phyloP scores from a whole-genome alignment of 1,284 basidiomycete genomes.

The Ganoderma multipileum region DNA sequence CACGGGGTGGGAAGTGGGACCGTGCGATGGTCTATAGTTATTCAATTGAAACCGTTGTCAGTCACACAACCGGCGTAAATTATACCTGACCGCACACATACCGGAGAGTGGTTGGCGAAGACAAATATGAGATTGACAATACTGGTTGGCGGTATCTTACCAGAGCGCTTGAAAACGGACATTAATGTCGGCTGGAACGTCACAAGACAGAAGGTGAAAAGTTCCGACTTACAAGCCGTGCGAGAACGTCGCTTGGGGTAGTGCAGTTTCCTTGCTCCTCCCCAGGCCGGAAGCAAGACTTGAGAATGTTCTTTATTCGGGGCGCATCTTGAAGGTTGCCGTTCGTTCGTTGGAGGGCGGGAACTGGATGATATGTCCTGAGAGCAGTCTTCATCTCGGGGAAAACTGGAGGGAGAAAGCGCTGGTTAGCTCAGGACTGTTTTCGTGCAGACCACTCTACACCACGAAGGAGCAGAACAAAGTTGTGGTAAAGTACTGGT shows the following conservation, averaged over 20 bases:
- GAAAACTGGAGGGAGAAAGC: conserved; percentile 47
- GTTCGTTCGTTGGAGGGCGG: conserved; percentile 68
- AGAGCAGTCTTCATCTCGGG: conserved; percentile 76
- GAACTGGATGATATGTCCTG: conserved; percentile 76
- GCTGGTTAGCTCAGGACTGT: conserved; percentile 11
- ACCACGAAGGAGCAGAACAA: not conserved
- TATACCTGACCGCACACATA: conserved; percentile 39
- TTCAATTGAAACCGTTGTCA: conserved; percentile 15
- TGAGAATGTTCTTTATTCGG: conserved; percentile 58
- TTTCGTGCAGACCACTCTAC: not conserved
- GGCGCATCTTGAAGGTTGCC: conserved; percentile 76
- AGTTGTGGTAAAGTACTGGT: not conserved
- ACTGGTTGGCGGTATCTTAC: conserved; percentile 63
- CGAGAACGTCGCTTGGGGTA: conserved; percentile 39
- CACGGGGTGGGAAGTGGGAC: conserved; percentile 56
- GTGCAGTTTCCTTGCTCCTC: conserved; percentile 35
- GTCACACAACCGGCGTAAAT: conserved; percentile 16
- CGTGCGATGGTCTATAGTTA: conserved; percentile 56
- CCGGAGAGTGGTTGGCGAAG: conserved; percentile 60
- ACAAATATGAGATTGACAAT: conserved; percentile 68
- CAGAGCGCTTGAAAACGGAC: conserved; percentile 48
- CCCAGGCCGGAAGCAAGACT: conserved; percentile 37
- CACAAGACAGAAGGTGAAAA: conserved; percentile 18
- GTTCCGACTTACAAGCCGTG: conserved; percentile 34
- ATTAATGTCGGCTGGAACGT: conserved; percentile 24